Percentiles rank a stretch among this genome's conserved stretches.
phyloP scores from a whole-genome alignment of 345 rosid genomes.

The Citropsis articulata region DNA sequence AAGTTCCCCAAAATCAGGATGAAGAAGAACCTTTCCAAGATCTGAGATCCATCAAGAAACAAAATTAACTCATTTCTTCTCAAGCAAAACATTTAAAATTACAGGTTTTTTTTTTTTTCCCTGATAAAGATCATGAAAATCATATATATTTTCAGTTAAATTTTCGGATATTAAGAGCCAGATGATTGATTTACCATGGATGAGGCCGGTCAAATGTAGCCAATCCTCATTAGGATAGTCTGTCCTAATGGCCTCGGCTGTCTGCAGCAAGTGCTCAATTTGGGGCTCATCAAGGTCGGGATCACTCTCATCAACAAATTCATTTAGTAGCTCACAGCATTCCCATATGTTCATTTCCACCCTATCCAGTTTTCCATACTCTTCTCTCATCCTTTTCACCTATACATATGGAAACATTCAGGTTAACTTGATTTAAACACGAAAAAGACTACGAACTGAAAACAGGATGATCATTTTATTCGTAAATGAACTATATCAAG shows the following conservation, averaged over 20 bases:
- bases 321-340: conserved; percentile 60
- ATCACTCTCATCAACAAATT: conserved; percentile 63
- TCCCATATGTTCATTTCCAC: conserved; percentile 69
- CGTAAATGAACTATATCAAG: neutral
- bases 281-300: conserved; percentile 68
- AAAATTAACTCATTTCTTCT: neutral
- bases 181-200: conserved; percentile 37
- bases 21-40: conserved; percentile 77
- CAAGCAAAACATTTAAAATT: too few relatives aligned
- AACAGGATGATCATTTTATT: neutral
- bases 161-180: neutral
- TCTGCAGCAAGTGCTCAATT: conserved; percentile 53
- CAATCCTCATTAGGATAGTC: conserved; percentile 56
- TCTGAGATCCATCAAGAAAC: conserved; percentile 27
- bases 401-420: neutral
- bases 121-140: neutral
- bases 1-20: conserved; percentile 65
- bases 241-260: conserved; percentile 54
- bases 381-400: conserved; percentile 50
- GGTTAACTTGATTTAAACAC: neutral
- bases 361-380: conserved; percentile 38
- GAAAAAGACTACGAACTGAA: neutral
- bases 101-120: neutral
- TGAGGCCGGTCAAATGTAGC: conserved; percentile 59
- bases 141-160: neutral